Evolutionary conservation across 2,329 filamentous ascomycete genomes (phyloP).

Genomic region (Ophiostoma australiae): DNA sequence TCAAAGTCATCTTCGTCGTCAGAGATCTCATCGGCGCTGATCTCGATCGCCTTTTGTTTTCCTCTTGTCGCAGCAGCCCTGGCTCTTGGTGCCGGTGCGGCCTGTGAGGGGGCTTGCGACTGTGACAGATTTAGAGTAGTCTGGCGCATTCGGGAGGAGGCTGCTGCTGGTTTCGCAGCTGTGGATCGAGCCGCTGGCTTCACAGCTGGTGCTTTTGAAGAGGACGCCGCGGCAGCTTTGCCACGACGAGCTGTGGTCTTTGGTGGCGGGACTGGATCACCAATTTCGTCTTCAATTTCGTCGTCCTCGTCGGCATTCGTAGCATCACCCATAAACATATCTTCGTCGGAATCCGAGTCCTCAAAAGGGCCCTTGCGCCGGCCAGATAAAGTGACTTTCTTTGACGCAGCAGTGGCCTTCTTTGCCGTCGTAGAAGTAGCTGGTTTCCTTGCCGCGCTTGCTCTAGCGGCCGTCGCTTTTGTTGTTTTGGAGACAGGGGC

Average conservation of each 20-base stretch:
- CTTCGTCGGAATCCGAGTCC: constrained; percentile 39
- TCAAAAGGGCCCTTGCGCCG: constrained; percentile 42
- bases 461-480: neutral
- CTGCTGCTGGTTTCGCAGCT: constrained; percentile 11
- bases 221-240: constrained; percentile 14
- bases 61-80: constrained; percentile 6
- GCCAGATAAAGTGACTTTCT: constrained; percentile 37
- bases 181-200: constrained; percentile 3
- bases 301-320: constrained; percentile 33
- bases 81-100: neutral
- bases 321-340: constrained; percentile 50
- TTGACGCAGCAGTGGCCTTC: constrained; percentile 36
- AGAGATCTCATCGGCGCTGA: constrained; percentile 29
- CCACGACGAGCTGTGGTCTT: constrained; percentile 33
- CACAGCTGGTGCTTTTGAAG: neutral
- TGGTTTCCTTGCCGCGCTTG: constrained; percentile 27
- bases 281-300: constrained; percentile 20
- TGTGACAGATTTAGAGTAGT: constrained; percentile 26
- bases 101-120: constrained; percentile 12
- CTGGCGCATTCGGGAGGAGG: constrained; percentile 20
- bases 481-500: constrained; percentile 31
- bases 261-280: constrained; percentile 34
- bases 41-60: constrained; percentile 18
- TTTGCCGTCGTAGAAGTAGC: constrained; percentile 15
- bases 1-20: constrained; percentile 29